Percentiles rank a stretch among this genome's conserved stretches.
Conservation (phyloP, 306 rosid species). For the Inga laurina region DNA sequence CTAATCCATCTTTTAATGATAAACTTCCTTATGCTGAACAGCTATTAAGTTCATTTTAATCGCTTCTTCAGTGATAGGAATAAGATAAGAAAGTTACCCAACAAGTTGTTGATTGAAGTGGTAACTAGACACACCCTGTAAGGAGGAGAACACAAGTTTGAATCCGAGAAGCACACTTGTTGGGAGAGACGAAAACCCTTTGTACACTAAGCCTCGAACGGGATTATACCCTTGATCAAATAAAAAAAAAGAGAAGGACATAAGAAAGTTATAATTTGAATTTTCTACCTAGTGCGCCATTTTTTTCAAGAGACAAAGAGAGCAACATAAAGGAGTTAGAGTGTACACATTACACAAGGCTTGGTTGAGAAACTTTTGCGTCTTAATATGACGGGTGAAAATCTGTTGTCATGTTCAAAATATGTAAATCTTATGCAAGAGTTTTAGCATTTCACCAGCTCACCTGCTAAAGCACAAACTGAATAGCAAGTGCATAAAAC, state of each 20-base stretch:
- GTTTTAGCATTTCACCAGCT: constrained; percentile 8
- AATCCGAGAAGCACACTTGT: too few species aligned
- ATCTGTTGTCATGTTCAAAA: constrained; percentile 6
- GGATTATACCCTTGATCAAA: too few species aligned
- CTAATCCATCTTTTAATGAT: background rate
- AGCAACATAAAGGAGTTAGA: background rate
- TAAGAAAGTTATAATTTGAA: background rate
- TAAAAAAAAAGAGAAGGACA: background rate
- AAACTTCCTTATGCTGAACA: background rate
- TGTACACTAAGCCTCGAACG: too few species aligned
- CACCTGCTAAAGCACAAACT: background rate
- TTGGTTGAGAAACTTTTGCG: background rate
- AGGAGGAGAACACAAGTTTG: too few species aligned
- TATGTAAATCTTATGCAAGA: background rate
- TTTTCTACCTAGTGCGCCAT: background rate
- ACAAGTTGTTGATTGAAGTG: too few species aligned
- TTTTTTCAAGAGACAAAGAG: background rate
- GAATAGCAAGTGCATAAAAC: background rate
- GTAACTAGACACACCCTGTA: too few species aligned
- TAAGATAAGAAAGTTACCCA: background rate
- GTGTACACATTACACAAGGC: background rate
- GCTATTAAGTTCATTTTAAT: background rate
- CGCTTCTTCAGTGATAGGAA: background rate
- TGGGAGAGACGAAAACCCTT: too few species aligned
- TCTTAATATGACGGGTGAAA: background rate